Conservation (phyloP, 257 asterid genomes). For the Przewalskia tangutica region DNA sequence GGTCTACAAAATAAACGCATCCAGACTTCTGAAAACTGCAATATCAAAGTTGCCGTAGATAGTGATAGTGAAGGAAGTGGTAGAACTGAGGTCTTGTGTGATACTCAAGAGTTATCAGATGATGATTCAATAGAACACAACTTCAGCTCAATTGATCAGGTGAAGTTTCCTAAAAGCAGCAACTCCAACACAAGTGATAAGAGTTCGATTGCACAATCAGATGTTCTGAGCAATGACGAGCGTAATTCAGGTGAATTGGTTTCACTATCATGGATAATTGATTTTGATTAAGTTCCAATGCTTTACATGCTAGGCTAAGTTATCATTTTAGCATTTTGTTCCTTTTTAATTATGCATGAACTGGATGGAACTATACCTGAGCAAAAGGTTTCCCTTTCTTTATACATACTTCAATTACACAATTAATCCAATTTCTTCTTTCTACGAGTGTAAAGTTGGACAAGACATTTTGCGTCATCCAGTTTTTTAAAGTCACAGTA, state of each 20-base stretch:
- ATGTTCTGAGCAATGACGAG: constrained; percentile 9
- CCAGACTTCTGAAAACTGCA: constrained; percentile 24
- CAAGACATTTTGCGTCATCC: not conserved
- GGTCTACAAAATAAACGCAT: constrained; percentile 14
- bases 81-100: constrained; percentile 30
- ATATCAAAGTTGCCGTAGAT: constrained; percentile 21
- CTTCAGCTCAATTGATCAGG: constrained; percentile 12
- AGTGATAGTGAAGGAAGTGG: constrained; percentile 28
- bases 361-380: not conserved
- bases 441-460: not conserved
- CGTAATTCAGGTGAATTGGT: constrained; percentile 26
- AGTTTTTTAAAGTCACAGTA: not conserved
- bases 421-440: not conserved
- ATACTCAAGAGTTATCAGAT: constrained; percentile 38
- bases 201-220: constrained; percentile 14
- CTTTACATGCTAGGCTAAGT: not conserved
- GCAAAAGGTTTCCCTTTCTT: not conserved
- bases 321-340: not conserved
- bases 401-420: not conserved
- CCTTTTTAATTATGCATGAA: not conserved
- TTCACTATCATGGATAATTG: not conserved
- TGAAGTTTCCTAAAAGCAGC: constrained; percentile 11
- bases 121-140: constrained; percentile 20
- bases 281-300: not conserved
- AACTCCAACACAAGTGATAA: constrained; percentile 18